A percentile compares a stretch with the other conserved stretches of the same genome.
These are phyloP conservation scores for Rhytidiadelphus loreus DNA, from an alignment of 225 moss, liverwort and hornwort species.

Conservation along the genomic window DNA sequence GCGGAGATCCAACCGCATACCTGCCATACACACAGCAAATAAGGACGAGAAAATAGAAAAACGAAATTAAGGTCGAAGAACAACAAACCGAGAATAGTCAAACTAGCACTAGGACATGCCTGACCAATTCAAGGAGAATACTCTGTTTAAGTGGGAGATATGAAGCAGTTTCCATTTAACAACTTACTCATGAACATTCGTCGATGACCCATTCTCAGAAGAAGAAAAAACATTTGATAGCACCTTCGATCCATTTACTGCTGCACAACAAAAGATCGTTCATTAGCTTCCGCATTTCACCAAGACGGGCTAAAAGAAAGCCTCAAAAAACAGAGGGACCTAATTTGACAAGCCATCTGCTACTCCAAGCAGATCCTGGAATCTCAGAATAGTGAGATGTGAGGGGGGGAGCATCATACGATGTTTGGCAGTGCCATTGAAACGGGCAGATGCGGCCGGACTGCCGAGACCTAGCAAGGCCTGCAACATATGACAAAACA, in stretches of 20 bases:
- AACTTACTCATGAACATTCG: conserved; percentile 46
- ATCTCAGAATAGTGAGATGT: conserved; percentile 21
- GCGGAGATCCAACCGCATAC: conserved; percentile 15
- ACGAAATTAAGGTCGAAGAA: not conserved
- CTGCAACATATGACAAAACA: conserved; percentile 54
- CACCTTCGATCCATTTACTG: conserved; percentile 27
- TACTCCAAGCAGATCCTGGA: conserved; percentile 26
- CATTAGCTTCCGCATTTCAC: not conserved
- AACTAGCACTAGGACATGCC: not conserved
- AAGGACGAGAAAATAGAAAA: not conserved
- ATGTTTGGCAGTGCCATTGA: conserved; percentile 55
- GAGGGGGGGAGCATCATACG: conserved; percentile 41
- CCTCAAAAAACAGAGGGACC: not conserved
- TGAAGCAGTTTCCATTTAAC: not conserved
- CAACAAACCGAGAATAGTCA: not conserved
- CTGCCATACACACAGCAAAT: conserved; percentile 8
- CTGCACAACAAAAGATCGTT: conserved; percentile 2
- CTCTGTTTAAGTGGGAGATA: not conserved
- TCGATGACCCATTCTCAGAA: conserved; percentile 20
- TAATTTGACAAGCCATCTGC: conserved; percentile 5
- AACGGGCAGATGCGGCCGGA: conserved; percentile 39
- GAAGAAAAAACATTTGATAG: conserved; percentile 30
- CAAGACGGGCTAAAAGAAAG: not conserved
- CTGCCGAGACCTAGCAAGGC: conserved; percentile 59
- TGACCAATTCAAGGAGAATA: not conserved